Conservation (phyloP, 768 basidiomycete genomes). For the Leccinum uliginosum region DNA sequence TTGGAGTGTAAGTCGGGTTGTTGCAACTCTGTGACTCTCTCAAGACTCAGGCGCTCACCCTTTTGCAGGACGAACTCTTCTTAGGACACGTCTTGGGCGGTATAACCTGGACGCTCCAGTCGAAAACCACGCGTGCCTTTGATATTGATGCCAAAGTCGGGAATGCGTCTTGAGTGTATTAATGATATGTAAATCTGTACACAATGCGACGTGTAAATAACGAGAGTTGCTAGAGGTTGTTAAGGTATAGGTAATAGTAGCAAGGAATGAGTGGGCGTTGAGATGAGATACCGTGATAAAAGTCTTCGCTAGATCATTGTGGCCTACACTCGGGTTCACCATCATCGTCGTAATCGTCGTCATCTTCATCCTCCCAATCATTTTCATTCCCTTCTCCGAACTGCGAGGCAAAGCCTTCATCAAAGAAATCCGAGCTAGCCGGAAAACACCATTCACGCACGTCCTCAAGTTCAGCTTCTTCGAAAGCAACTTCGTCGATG, state of each 20-base stretch:
- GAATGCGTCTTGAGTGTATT: constrained; percentile 29
- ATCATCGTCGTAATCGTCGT: constrained; percentile 47
- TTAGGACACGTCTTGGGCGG: constrained; percentile 71
- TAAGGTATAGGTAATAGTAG: constrained; percentile 14
- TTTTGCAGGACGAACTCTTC: constrained; percentile 58
- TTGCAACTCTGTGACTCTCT: background rate
- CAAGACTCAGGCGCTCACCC: background rate
- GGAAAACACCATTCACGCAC: constrained; percentile 79
- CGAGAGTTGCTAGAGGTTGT: constrained; percentile 9
- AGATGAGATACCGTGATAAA: constrained; percentile 8
- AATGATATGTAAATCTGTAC: constrained; percentile 21
- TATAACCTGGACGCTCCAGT: constrained; percentile 66
- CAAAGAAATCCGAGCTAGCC: constrained; percentile 74
- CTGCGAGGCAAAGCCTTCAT: constrained; percentile 63
- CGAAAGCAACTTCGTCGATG: constrained; percentile 67
- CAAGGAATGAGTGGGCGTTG: constrained; percentile 9
- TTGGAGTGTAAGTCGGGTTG: constrained; percentile 51
- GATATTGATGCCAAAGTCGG: constrained; percentile 62
- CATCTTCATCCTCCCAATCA: constrained; percentile 69
- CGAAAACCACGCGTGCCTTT: constrained; percentile 67
- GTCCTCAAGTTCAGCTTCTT: constrained; percentile 75
- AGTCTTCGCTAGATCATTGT: constrained; percentile 39
- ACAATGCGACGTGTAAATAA: constrained; percentile 30
- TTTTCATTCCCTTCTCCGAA: constrained; percentile 70
- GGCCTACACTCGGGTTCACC: constrained; percentile 58